phyloP scores from a whole-genome alignment of 106 monocot genomes.

The Triglochin maritima region DNA sequence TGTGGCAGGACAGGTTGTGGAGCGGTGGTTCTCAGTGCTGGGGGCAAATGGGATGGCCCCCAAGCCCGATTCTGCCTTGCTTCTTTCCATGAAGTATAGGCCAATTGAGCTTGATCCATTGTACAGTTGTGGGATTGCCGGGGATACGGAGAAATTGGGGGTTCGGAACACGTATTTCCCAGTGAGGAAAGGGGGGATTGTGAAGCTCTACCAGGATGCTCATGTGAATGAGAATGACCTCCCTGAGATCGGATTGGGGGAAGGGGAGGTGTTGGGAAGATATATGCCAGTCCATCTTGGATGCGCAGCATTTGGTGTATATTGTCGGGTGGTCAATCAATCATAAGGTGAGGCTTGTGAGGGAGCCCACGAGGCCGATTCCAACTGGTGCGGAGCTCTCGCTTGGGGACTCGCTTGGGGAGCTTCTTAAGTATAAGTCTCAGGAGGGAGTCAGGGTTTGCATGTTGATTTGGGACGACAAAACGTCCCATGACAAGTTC shows the following conservation, averaged over 20 bases:
- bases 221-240: constrained; percentile 37
- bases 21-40: constrained; percentile 12
- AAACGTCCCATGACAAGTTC: constrained; percentile 47
- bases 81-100: constrained; percentile 5
- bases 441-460: constrained; percentile 70
- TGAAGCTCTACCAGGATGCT: constrained; percentile 61
- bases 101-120: constrained; percentile 7
- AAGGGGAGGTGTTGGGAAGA: constrained; percentile 67
- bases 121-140: constrained; percentile 9
- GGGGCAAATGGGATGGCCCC: constrained; percentile 6
- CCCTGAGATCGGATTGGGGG: constrained; percentile 35
- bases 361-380: constrained; percentile 28
- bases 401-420: constrained; percentile 55
- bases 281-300: constrained; percentile 63
- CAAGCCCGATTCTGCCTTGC: constrained; percentile 11
- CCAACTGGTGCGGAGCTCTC: constrained; percentile 11
- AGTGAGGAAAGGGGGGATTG: constrained; percentile 7
- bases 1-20: constrained; percentile 1
- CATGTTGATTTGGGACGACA: constrained; percentile 76
- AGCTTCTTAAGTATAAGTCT: constrained; percentile 67
- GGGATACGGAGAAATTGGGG: constrained; percentile 9
- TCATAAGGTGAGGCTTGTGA: constrained; percentile 43
- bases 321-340: constrained; percentile 69
- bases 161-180: constrained; percentile 17
- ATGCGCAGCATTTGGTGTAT: constrained; percentile 59